phyloP scores from a whole-genome alignment of 23 red algal species.

The Gracilaria gracilis region DNA sequence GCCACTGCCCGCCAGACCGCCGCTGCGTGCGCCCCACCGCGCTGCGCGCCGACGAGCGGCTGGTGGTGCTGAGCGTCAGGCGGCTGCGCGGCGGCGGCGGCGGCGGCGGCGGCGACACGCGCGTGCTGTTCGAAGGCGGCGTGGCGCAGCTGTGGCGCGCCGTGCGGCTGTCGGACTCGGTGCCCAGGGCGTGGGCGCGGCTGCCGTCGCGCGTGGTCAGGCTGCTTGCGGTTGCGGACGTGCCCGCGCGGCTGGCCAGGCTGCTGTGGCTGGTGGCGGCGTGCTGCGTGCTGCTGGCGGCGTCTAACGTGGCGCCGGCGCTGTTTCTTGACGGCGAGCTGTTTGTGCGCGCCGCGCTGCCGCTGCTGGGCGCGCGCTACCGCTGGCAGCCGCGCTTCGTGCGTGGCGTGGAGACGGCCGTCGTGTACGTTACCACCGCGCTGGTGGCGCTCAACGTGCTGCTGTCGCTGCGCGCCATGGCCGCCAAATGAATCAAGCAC shows the following conservation, averaged over 20 bases:
- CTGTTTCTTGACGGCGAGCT: constrained; percentile 73
- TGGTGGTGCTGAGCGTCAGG: constrained; percentile 42
- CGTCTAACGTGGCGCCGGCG: constrained; percentile 79
- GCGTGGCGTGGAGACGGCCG: not conserved
- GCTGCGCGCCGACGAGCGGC: constrained; percentile 21
- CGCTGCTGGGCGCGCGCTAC: not conserved
- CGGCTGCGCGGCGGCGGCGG: no score
- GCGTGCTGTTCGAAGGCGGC: constrained; percentile 64
- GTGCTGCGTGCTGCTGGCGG: constrained; percentile 60
- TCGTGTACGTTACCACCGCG: constrained; percentile 32
- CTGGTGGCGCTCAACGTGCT: constrained; percentile 44
- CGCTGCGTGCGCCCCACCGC: not conserved
- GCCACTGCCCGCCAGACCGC: constrained; percentile 5
- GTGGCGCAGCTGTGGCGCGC: constrained; percentile 34
- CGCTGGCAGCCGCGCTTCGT: not conserved
- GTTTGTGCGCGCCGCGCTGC: constrained; percentile 25
- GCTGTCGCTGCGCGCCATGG: constrained; percentile 32
- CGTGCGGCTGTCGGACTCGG: constrained; percentile 51
- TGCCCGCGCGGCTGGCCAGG: constrained; percentile 20
- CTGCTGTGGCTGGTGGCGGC: constrained; percentile 53
- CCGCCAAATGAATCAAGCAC: not conserved
- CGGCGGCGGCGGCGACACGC: constrained; percentile 1
- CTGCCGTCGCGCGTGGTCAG: not conserved
- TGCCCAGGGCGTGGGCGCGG: constrained; percentile 46
- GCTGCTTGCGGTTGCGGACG: no score